Evolutionary conservation across 164 flowering plant species (phyloP).

Genomic region (Amborella trichopoda): DNA sequence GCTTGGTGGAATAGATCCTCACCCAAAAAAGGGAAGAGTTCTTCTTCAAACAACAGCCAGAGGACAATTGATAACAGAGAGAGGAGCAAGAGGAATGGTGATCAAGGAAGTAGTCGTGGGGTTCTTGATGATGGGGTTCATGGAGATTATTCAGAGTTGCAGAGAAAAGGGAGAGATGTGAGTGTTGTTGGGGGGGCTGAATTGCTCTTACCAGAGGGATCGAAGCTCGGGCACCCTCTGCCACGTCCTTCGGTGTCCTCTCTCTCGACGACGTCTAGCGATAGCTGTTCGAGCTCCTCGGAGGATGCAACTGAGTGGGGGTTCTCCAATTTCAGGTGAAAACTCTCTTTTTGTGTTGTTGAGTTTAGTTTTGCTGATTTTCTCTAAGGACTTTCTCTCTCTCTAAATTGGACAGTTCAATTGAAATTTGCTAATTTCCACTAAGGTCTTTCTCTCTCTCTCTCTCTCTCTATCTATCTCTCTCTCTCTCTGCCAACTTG

Average conservation of each 20-base stretch:
- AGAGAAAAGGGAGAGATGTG: neutral
- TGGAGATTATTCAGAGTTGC: neutral
- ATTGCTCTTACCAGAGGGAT: neutral
- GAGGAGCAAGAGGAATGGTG: neutral
- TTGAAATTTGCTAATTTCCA: neutral
- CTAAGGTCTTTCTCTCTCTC: neutral
- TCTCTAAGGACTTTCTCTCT: neutral
- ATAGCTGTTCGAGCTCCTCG: constrained; percentile 72
- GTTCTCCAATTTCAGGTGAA: constrained; percentile 19
- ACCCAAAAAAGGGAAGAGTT: neutral
- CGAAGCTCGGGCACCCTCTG: constrained; percentile 31
- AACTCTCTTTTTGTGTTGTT: neutral
- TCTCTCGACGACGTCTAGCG: constrained; percentile 57
- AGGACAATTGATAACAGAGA: too few species aligned
- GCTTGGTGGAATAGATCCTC: constrained; percentile 2
- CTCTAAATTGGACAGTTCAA: neutral
- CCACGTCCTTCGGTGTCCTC: constrained; percentile 49
- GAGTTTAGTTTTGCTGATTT: neutral
- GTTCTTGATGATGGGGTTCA: neutral
- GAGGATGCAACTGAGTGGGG: constrained; percentile 37
- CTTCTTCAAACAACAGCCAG: too few species aligned
- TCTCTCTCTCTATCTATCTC: neutral
- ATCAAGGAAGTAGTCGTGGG: neutral
- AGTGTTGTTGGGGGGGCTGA: neutral
- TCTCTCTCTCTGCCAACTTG: too few species aligned